These are phyloP conservation scores for Pyronema omphalodes DNA, from an alignment of 495 filamentous ascomycete species.

Conservation along the genomic window DNA sequence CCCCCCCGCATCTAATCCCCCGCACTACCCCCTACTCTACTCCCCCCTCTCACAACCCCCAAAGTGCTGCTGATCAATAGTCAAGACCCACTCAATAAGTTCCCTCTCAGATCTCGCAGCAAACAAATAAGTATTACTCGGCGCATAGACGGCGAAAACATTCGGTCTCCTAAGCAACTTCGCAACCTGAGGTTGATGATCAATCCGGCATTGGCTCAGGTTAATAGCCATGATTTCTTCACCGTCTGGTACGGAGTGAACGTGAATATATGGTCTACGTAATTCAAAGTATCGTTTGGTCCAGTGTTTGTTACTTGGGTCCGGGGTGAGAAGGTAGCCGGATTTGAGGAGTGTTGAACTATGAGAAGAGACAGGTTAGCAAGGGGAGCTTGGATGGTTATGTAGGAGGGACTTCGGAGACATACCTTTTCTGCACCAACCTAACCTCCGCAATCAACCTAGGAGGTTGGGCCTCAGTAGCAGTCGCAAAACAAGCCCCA, in stretches of 20 bases:
- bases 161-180: conserved; percentile 42
- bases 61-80: conserved; percentile 43
- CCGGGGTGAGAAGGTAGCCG: conserved; percentile 67
- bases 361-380: conserved; percentile 19
- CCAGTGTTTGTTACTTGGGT: conserved; percentile 59
- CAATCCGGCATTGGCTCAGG: conserved; percentile 64
- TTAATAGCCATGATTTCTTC: conserved; percentile 83
- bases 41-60: too few species aligned
- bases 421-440: conserved; percentile 25
- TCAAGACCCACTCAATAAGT: conserved; percentile 86
- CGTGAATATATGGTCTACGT: conserved; percentile 76
- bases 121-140: conserved; percentile 87
- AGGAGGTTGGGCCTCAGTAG: conserved; percentile 22
- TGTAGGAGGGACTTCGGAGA: conserved; percentile 9
- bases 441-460: conserved; percentile 26
- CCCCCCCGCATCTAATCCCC: too few species aligned
- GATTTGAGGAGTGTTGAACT: conserved; percentile 51
- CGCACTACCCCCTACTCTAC: too few species aligned
- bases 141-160: conserved; percentile 82
- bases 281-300: conserved; percentile 83
- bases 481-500: conserved; percentile 32
- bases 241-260: conserved; percentile 63
- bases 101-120: conserved; percentile 69
- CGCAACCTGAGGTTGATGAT: conserved; percentile 72
- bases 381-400: conserved; percentile 14